A percentile compares a stretch with the other conserved stretches of the same genome.
phyloP scores from a whole-genome alignment of 1,139 yeast genomes.

The Entelexis sorbosivorans region DNA sequence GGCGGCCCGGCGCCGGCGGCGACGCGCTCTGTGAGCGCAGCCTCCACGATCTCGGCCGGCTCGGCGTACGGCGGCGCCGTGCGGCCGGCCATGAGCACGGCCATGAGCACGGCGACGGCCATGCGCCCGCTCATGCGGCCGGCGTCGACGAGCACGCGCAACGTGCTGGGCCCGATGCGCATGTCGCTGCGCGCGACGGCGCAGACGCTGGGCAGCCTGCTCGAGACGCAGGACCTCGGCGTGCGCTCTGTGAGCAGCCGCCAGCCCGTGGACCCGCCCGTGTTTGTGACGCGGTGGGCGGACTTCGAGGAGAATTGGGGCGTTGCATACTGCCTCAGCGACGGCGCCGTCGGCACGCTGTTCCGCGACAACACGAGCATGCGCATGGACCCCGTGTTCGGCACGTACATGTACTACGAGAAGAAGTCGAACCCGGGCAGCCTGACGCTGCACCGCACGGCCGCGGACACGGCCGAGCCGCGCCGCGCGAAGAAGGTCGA shows the following conservation, averaged over 20 bases:
- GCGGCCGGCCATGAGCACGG: neutral
- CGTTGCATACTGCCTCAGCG: conserved; percentile 80
- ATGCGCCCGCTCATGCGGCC: conserved; percentile 14
- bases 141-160: conserved; percentile 8
- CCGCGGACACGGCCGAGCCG: conserved; percentile 19
- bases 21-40: too few relatives aligned
- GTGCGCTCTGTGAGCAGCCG: conserved; percentile 1
- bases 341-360: conserved; percentile 84
- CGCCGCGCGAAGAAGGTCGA: conserved; percentile 26
- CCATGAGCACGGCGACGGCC: conserved; percentile 1
- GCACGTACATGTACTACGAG: conserved; percentile 21
- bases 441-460: conserved; percentile 22
- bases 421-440: conserved; percentile 14
- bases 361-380: conserved; percentile 77
- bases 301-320: conserved; percentile 96
- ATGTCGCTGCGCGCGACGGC: conserved; percentile 14
- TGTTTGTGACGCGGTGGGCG: conserved; percentile 79
- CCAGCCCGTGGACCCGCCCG: conserved; percentile 14
- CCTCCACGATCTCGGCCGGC: neutral
- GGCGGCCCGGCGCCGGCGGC: conserved; percentile 27
- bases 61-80: conserved; percentile 1
- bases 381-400: conserved; percentile 38
- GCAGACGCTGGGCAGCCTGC: conserved; percentile 4
- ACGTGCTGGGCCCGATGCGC: conserved; percentile 16
- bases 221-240: conserved; percentile 1